A percentile compares a stretch with the other conserved stretches of the same genome.
Conservation (phyloP, 2,329 filamentous ascomycete genomes). For the Aureobasidium pullulans region DNA sequence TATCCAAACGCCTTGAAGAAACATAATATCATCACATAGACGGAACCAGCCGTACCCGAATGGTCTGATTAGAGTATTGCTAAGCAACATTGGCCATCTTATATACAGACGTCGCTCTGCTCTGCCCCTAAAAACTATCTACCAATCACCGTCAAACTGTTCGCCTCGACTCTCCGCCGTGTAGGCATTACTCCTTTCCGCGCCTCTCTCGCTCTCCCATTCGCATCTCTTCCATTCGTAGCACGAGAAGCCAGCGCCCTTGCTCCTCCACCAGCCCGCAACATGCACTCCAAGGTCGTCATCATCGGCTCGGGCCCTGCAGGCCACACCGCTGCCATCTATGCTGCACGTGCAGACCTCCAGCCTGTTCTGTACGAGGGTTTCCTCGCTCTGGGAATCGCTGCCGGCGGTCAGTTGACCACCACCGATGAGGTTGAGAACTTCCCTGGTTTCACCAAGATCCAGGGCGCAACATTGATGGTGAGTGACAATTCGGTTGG, state of each 20-base stretch:
- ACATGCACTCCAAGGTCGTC: conserved; percentile 90
- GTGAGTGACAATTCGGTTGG: conserved; percentile 20
- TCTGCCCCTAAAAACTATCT: not conserved
- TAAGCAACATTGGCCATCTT: conserved; percentile 5
- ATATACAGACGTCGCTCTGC: not conserved
- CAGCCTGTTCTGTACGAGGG: conserved; percentile 96
- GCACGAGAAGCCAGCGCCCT: conserved; percentile 20
- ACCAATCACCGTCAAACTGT: conserved; percentile 68
- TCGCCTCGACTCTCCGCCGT: conserved; percentile 73
- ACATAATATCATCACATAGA: not conserved
- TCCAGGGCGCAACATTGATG: conserved; percentile 86
- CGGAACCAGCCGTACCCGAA: conserved; percentile 8
- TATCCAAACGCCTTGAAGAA: not conserved
- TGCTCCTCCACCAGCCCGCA: conserved; percentile 38
- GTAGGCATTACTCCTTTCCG: conserved; percentile 55
- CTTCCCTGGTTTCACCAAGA: conserved; percentile 88
- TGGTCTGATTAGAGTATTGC: conserved; percentile 12
- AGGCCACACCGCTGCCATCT: conserved; percentile 94
- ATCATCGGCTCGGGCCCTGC: conserved; percentile 78
- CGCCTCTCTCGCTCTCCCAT: conserved; percentile 59
- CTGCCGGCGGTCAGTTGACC: conserved; percentile 91
- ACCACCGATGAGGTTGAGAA: conserved; percentile 99
- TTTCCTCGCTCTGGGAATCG: conserved; percentile 94
- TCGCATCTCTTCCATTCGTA: conserved; percentile 30
- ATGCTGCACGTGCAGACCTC: conserved; percentile 88